phyloP scores from a whole-genome alignment of 345 rosid species.

The Laguncularia racemosa region DNA sequence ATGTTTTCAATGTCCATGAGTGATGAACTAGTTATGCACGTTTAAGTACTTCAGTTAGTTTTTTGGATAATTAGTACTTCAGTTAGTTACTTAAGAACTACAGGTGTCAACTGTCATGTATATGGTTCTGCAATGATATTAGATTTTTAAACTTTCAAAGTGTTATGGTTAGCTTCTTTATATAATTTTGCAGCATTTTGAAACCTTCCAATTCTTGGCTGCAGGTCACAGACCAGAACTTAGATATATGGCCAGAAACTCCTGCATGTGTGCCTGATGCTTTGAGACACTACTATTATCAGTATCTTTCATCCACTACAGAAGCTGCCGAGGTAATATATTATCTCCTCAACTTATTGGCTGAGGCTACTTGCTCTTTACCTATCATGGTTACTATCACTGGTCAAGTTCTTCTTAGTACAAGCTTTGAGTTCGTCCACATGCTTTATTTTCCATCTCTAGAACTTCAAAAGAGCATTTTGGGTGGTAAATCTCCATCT shows the following conservation, averaged over 20 bases:
- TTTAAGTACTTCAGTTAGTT: no score
- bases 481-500: neutral
- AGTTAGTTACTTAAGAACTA: no score
- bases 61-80: no score
- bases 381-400: no score
- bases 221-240: constrained; percentile 93
- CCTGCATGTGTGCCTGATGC: constrained; percentile 92
- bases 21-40: no score
- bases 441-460: no score
- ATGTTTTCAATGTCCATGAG: no score
- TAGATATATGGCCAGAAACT: constrained; percentile 80
- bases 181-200: constrained; percentile 7
- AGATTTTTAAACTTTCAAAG: neutral
- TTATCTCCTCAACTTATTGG: constrained; percentile 1
- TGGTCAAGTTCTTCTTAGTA: neutral
- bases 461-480: no score
- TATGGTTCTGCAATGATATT: neutral
- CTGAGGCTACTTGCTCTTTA: constrained; percentile 15
- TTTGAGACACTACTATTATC: constrained; percentile 88
- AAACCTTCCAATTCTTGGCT: constrained; percentile 10
- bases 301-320: constrained; percentile 89
- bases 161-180: neutral
- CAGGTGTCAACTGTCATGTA: no score
- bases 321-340: constrained; percentile 86
- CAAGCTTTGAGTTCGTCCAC: no score